Evolutionary conservation across 495 filamentous ascomycete genomes (phyloP).

Genomic region (Chaetomium cochliodes): DNA sequence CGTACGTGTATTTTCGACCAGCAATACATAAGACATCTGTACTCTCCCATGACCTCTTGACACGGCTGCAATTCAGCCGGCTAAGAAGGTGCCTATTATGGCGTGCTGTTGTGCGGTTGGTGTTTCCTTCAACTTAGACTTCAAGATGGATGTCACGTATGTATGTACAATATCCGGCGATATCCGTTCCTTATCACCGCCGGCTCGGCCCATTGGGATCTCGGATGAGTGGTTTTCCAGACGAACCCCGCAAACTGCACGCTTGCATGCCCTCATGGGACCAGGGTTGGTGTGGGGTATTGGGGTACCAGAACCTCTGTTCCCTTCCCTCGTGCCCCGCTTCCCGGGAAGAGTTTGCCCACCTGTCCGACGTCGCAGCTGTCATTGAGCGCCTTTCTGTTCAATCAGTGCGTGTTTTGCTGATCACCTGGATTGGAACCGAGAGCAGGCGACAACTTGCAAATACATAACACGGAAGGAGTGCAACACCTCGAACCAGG

Average conservation of each 20-base stretch:
- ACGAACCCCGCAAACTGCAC: constrained; percentile 11
- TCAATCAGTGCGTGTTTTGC: constrained; percentile 4
- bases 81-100: too few relatives aligned
- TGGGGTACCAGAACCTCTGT: not conserved
- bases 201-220: constrained; percentile 11
- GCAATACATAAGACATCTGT: not conserved
- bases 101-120: not conserved
- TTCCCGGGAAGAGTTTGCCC: constrained; percentile 25
- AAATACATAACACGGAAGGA: constrained; percentile 3
- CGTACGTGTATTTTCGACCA: too few relatives aligned
- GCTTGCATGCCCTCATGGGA: not conserved
- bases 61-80: not conserved
- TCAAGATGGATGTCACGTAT: too few relatives aligned
- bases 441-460: not conserved
- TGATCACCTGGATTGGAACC: constrained; percentile 4
- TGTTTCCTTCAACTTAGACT: not conserved
- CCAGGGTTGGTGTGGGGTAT: not conserved
- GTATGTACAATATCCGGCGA: constrained; percentile 19
- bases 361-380: too few relatives aligned
- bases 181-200: constrained; percentile 25
- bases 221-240: constrained; percentile 10
- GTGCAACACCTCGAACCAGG: constrained; percentile 2
- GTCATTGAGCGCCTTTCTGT: not conserved
- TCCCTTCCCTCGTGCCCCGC: constrained; percentile 19
- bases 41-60: not conserved